Evolutionary conservation across 495 filamentous ascomycete genomes (phyloP).

Genomic region (Immersiella caudata): DNA sequence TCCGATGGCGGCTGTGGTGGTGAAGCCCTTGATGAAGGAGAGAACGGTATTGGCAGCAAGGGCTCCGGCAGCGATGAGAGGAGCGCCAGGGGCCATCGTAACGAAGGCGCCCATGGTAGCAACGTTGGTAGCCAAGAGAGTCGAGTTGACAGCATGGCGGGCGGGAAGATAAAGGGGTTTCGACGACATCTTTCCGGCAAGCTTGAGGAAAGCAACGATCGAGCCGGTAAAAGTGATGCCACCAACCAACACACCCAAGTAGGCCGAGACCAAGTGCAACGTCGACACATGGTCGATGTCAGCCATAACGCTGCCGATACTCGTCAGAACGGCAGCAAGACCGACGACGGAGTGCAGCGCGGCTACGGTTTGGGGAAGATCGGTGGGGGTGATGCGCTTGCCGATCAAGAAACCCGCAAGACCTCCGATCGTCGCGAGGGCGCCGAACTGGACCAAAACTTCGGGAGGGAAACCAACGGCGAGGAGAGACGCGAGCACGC

Average conservation of each 20-base stretch:
- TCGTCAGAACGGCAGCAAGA: conserved; percentile 78
- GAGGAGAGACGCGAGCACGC: conserved; percentile 73
- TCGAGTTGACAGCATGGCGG: conserved; percentile 69
- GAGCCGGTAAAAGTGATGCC: conserved; percentile 85
- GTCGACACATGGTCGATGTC: conserved; percentile 65
- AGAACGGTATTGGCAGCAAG: conserved; percentile 71
- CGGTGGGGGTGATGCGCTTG: conserved; percentile 79
- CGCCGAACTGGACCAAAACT: conserved; percentile 70
- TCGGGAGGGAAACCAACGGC: conserved; percentile 77
- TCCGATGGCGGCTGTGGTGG: conserved; percentile 79
- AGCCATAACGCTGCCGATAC: conserved; percentile 77
- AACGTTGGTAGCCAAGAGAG: conserved; percentile 69
- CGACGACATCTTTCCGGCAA: conserved; percentile 76
- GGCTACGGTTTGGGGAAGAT: conserved; percentile 79
- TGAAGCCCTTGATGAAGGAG: conserved; percentile 80
- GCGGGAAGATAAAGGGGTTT: conserved; percentile 68
- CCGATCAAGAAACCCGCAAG: conserved; percentile 68
- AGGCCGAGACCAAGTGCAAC: conserved; percentile 76
- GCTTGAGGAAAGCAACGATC: conserved; percentile 79
- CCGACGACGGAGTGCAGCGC: conserved; percentile 82
- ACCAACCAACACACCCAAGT: conserved; percentile 77
- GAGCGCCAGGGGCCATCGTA: conserved; percentile 72
- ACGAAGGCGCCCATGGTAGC: conserved; percentile 80
- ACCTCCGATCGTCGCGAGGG: conserved; percentile 68
- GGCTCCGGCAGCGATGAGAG: conserved; percentile 71